A percentile compares a stretch with the other conserved stretches of the same genome.
These are phyloP conservation scores for Trichoderma koningii DNA, from an alignment of 2,329 filamentous ascomycete species.

Conservation along the genomic window DNA sequence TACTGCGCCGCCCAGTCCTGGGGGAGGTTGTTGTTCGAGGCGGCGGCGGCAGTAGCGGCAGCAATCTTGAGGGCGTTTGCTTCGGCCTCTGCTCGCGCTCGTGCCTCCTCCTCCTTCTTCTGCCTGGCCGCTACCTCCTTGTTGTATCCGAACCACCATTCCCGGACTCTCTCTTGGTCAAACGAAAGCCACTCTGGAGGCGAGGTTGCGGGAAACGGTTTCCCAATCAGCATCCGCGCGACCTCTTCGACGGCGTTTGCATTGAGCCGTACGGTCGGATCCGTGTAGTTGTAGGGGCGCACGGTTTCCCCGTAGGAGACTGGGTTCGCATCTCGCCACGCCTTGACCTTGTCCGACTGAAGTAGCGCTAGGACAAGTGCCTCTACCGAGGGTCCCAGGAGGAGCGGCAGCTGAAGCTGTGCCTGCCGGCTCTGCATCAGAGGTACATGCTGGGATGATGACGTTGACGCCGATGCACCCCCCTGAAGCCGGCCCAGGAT, in stretches of 20 bases:
- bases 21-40: conserved; percentile 24
- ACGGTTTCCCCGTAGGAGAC: conserved; percentile 38
- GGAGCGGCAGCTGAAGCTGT: conserved; percentile 36
- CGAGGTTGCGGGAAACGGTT: conserved; percentile 52
- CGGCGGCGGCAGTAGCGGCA: conserved; percentile 28
- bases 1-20: conserved; percentile 38
- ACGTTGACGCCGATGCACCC: conserved; percentile 22
- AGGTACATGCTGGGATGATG: conserved; percentile 28
- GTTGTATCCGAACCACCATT: conserved; percentile 56
- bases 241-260: conserved; percentile 48
- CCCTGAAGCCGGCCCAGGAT: conserved; percentile 44
- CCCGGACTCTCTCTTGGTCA: conserved; percentile 49
- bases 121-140: conserved; percentile 44
- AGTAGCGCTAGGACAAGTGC: conserved; percentile 49
- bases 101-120: conserved; percentile 44
- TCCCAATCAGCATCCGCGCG: conserved; percentile 46
- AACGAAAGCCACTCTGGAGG: conserved; percentile 56
- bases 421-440: conserved; percentile 22
- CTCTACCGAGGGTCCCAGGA: conserved; percentile 41
- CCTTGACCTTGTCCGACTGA: conserved; percentile 46
- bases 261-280: conserved; percentile 48
- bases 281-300: conserved; percentile 44
- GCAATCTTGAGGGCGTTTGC: conserved; percentile 37
- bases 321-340: conserved; percentile 48
- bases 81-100: conserved; percentile 40